Evolutionary conservation across 352 stramenopile species (phyloP), one percentile per base, ranked within the genome.

Genomic region (Lagenidium giganteum): DNA sequence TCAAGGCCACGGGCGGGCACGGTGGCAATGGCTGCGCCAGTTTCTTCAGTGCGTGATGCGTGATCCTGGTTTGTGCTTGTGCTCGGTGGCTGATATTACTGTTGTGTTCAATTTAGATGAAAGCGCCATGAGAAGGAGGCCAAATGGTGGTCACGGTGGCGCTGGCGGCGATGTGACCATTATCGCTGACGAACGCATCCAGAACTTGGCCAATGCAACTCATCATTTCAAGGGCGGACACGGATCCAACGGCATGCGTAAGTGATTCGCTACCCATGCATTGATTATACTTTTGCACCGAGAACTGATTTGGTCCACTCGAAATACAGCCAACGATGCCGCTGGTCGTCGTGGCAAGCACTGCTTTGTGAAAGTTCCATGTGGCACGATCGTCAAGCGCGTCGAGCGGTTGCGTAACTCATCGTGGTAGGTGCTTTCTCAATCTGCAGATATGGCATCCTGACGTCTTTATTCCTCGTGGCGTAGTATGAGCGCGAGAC

Each of bases 11-110:
- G 1, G 85, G 83, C 8, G 85, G 85, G 11, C 78, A 95, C 42
- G 85, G 85, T 26, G 85, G 85, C 52, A 93, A 96, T 51, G 85
- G 85, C 29, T 96, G 85, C 56, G 63, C 73, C 44, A 95, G 83
- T 41, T 95, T 92, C 42, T 85, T 92, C 61, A 76, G 75, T 79
- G 51, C 54, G 60, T 49, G 26, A 11, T 13, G 22, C 12, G 21
- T 7, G 6, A n/a, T 20, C 22, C 5, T 5, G 18, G 22, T 32
- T 13, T 36, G 23, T 40, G 21, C 14, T 41, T 13, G 11, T 20
- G 11, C 20, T 11, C 7, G 24, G 11, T 17, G 14, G 20, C 23
- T 29, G 21, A 47, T 22, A n/a, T n/a, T n/a, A n/a, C n/a, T n/a
- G n/a, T n/a, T 36, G 21, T 47, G 8, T 20, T 36, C 13, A 4